These are phyloP conservation scores for Cordyceps javanica DNA, from an alignment of 2,329 filamentous ascomycete species.

Conservation along the genomic window DNA sequence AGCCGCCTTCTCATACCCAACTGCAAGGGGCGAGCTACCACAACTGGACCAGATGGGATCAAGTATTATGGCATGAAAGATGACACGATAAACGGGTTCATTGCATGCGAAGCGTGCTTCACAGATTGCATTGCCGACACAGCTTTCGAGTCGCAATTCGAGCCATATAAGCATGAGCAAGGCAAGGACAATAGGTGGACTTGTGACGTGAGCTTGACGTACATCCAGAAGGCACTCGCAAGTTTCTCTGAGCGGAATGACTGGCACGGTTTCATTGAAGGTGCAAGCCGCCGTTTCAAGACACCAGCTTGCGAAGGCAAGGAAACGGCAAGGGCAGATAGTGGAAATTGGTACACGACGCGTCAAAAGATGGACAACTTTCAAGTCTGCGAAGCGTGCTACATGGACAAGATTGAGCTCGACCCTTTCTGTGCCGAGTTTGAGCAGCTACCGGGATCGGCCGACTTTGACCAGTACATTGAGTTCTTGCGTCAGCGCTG, in stretches of 20 bases:
- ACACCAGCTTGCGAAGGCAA: slow-evolving; percentile 25
- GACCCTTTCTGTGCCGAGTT: slow-evolving; percentile 26
- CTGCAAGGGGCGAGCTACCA: slow-evolving; percentile 24
- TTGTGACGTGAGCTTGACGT: slow-evolving; percentile 26
- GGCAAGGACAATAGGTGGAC: slow-evolving; percentile 24
- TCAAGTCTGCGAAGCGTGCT: slow-evolving; percentile 29
- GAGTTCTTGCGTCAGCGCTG: slow-evolving; percentile 18
- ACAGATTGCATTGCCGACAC: slow-evolving; percentile 26
- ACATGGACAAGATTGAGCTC: slow-evolving; percentile 26
- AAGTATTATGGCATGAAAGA: slow-evolving; percentile 28
- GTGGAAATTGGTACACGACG: slow-evolving; percentile 22
- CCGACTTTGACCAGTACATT: slow-evolving; percentile 21
- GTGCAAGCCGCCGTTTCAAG: slow-evolving; percentile 17
- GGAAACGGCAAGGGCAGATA: slow-evolving; percentile 14
- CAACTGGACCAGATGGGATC: slow-evolving; percentile 19
- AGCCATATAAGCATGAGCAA: slow-evolving; percentile 19
- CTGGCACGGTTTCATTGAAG: slow-evolving; percentile 26
- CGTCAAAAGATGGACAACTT: slow-evolving; percentile 21
- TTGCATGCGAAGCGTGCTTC: slow-evolving; percentile 34
- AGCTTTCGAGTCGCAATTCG: slow-evolving; percentile 26
- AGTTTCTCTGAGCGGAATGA: slow-evolving; percentile 19
- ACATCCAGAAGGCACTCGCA: slow-evolving; percentile 17
- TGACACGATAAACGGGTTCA: slow-evolving; percentile 25
- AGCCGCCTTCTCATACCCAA: slow-evolving; percentile 20
- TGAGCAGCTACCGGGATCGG: slow-evolving; percentile 14